phyloP scores from a whole-genome alignment of 768 basidiomycete species.

The Tremella fuciformis region DNA sequence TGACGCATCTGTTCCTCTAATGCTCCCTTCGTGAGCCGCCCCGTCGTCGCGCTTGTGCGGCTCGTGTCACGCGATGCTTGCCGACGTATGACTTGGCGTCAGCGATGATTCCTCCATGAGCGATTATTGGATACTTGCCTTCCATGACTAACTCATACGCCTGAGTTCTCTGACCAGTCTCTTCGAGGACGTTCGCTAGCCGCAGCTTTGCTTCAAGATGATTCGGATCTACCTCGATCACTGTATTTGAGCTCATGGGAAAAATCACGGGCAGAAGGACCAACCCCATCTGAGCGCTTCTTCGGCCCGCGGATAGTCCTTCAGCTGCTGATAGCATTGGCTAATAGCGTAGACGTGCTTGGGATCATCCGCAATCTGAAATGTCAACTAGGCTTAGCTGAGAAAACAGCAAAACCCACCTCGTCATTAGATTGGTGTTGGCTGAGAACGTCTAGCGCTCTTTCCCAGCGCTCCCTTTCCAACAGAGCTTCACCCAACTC shows the following conservation, averaged over 20 bases:
- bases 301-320: slow-evolving; percentile 70
- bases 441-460: slow-evolving; percentile 78
- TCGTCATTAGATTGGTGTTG: slow-evolving; percentile 69
- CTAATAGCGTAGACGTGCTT: slow-evolving; percentile 61
- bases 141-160: slow-evolving; percentile 80
- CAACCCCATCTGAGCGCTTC: slow-evolving; percentile 79
- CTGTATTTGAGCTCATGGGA: slow-evolving; percentile 54
- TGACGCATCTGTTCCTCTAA: slow-evolving; percentile 46
- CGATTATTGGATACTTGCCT: slow-evolving; percentile 56
- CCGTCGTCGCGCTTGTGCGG: slow-evolving; percentile 3
- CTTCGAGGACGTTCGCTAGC: slow-evolving; percentile 85
- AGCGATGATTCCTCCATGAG: not conserved
- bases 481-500: slow-evolving; percentile 85
- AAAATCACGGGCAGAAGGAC: slow-evolving; percentile 25
- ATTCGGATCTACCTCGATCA: slow-evolving; percentile 68
- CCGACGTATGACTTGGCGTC: slow-evolving; percentile 16
- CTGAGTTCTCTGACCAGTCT: slow-evolving; percentile 70
- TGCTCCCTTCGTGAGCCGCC: not conserved
- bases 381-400: not conserved
- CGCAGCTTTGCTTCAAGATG: slow-evolving; percentile 83
- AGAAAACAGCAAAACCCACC: slow-evolving; percentile 55
- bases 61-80: slow-evolving; percentile 11
- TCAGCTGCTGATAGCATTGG: slow-evolving; percentile 72
- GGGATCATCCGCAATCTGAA: slow-evolving; percentile 60
- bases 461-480: slow-evolving; percentile 68